These are phyloP conservation scores for Bryoglossum gracile DNA, from an alignment of 495 filamentous ascomycete species.

Conservation along the genomic window DNA sequence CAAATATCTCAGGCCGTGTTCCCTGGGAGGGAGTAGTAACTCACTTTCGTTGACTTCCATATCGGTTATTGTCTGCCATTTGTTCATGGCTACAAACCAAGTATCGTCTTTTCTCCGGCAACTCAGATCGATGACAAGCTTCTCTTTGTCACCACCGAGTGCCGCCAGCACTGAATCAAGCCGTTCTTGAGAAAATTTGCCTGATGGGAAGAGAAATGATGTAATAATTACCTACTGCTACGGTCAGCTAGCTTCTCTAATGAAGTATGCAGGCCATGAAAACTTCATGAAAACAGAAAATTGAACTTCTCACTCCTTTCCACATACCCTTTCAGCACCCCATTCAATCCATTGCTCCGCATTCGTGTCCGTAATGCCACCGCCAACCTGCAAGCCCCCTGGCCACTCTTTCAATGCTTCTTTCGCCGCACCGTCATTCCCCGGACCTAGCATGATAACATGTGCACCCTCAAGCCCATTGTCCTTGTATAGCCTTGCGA, in stretches of 20 bases:
- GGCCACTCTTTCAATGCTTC: conserved; percentile 75
- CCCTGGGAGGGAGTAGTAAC: too few species aligned
- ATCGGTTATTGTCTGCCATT: conserved; percentile 95
- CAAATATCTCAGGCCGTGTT: too few species aligned
- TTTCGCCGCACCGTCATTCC: conserved; percentile 70
- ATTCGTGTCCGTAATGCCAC: conserved; percentile 81
- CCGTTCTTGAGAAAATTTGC: conserved; percentile 65
- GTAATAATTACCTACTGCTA: conserved; percentile 75
- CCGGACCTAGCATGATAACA: conserved; percentile 91
- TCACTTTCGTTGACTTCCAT: conserved; percentile 83
- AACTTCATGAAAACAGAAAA: too few species aligned
- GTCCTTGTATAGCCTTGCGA: conserved; percentile 68
- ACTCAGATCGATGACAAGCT: conserved; percentile 90
- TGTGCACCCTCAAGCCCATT: conserved; percentile 71
- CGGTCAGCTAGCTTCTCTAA: conserved; percentile 4
- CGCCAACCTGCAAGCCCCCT: conserved; percentile 73
- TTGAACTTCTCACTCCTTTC: not conserved
- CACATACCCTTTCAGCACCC: conserved; percentile 80
- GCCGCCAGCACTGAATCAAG: conserved; percentile 63
- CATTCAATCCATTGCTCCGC: conserved; percentile 77
- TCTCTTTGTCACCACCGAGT: conserved; percentile 64
- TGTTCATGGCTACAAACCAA: conserved; percentile 96
- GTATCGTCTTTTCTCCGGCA: conserved; percentile 64
- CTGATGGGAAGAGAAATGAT: conserved; percentile 72
- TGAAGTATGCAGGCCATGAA: too few species aligned